Evolutionary conservation across 768 basidiomycete genomes (phyloP).

Genomic region (Roridomyces roridus): DNA sequence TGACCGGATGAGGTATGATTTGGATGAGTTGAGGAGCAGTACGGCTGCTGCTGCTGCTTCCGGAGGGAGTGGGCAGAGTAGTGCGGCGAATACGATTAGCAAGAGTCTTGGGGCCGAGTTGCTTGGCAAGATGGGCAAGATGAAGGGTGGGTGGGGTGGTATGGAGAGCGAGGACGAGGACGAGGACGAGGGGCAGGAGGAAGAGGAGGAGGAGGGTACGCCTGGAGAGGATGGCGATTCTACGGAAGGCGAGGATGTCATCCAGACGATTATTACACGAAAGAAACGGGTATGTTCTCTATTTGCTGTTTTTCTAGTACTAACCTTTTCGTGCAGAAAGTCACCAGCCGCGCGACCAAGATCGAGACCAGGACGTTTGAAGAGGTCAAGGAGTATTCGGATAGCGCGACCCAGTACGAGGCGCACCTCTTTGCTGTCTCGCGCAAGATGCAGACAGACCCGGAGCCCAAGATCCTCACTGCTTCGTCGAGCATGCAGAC

Average conservation of each 20-base stretch:
- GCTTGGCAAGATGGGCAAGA: constrained; percentile 68
- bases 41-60: constrained; percentile 42
- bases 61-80: constrained; percentile 51
- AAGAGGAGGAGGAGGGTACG: constrained; percentile 38
- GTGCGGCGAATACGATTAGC: constrained; percentile 63
- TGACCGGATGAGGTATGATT: constrained; percentile 90
- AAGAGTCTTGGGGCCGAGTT: constrained; percentile 81
- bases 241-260: constrained; percentile 75
- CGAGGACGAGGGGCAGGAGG: constrained; percentile 41
- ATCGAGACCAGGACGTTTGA: constrained; percentile 57
- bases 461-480: constrained; percentile 53
- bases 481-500: constrained; percentile 65
- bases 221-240: constrained; percentile 54
- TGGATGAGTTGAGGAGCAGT: constrained; percentile 84
- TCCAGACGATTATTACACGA: constrained; percentile 89
- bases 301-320: constrained; percentile 8
- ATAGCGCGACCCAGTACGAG: constrained; percentile 77
- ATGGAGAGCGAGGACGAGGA: constrained; percentile 38
- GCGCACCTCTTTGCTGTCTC: constrained; percentile 54
- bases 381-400: constrained; percentile 78
- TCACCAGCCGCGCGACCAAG: constrained; percentile 64
- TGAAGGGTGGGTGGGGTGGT: constrained; percentile 50
- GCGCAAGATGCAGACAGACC: constrained; percentile 65
- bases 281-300: constrained; percentile 66
- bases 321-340: constrained; percentile 54